These are phyloP conservation scores for Nematodospora valgi DNA, from an alignment of 805 yeast species.

Conservation along the genomic window DNA sequence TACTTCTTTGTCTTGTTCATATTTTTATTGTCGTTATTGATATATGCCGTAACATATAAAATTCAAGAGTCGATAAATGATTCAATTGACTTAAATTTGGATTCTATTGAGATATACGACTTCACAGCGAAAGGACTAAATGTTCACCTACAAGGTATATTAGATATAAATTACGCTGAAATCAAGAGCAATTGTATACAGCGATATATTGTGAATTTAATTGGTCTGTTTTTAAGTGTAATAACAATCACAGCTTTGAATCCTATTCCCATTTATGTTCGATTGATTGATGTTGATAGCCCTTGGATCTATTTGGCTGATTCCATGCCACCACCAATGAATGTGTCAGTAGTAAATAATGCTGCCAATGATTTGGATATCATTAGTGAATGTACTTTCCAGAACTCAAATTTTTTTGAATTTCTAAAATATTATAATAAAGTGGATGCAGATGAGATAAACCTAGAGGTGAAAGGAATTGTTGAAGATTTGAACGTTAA, in stretches of 20 bases:
- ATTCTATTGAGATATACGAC: conserved; percentile 20
- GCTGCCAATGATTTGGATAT: conserved; percentile 22
- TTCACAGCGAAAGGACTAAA: conserved; percentile 25
- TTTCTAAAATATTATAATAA: conserved; percentile 16
- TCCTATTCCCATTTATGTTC: conserved; percentile 18
- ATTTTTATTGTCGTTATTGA: no score
- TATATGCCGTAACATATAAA: background rate
- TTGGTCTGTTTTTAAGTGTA: conserved; percentile 21
- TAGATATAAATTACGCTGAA: conserved; percentile 25
- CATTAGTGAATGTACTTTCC: conserved; percentile 16
- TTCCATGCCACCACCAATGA: conserved; percentile 23
- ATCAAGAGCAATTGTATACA: conserved; percentile 18
- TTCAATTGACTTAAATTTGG: conserved; percentile 21
- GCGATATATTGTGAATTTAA: conserved; percentile 17
- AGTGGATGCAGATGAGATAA: conserved; percentile 13
- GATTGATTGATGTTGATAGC: conserved; percentile 10
- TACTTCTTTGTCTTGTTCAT: no score
- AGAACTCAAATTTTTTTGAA: conserved; percentile 15
- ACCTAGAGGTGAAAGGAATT: conserved; percentile 20
- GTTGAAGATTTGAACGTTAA: conserved; percentile 12
- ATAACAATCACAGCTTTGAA: conserved; percentile 19
- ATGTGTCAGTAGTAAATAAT: conserved; percentile 18
- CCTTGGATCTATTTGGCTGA: conserved; percentile 21
- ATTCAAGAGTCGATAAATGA: conserved; percentile 2
- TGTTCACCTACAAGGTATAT: conserved; percentile 23